Conservation (phyloP, 805 yeast species). For the Cyberlindnera veronae region DNA sequence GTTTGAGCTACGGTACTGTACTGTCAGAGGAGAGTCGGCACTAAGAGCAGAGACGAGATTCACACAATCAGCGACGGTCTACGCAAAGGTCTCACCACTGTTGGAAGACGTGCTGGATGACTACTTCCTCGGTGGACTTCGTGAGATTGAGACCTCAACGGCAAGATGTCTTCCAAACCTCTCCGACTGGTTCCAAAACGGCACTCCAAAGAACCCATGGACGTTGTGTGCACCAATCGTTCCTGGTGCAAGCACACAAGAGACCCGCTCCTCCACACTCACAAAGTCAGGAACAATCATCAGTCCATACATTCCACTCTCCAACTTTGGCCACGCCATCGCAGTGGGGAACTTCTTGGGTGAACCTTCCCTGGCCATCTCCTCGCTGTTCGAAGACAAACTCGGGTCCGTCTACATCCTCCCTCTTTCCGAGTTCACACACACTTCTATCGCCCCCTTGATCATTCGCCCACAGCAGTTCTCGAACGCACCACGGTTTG, state of each 20-base stretch:
- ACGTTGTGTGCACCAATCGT: conserved; percentile 31
- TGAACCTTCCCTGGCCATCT: conserved; percentile 43
- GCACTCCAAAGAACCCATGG: conserved; percentile 31
- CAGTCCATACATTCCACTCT: conserved; percentile 25
- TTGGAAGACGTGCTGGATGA: conserved; percentile 39
- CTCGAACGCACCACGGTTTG: conserved; percentile 38
- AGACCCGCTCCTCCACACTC: too few species aligned
- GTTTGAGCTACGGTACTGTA: conserved; percentile 43
- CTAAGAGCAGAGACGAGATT: conserved; percentile 41
- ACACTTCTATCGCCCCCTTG: not conserved
- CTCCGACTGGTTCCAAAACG: conserved; percentile 39
- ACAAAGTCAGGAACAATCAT: conserved; percentile 12
- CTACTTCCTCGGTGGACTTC: conserved; percentile 51
- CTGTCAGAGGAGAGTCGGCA: conserved; percentile 53
- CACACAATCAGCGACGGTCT: conserved; percentile 3
- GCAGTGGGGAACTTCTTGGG: conserved; percentile 39
- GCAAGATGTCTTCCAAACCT: conserved; percentile 37
- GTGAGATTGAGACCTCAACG: conserved; percentile 41
- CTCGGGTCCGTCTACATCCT: conserved; percentile 44
- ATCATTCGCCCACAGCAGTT: conserved; percentile 6
- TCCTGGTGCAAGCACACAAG: not conserved
- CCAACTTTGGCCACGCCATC: conserved; percentile 46
- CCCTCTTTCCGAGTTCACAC: conserved; percentile 33
- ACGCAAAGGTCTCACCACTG: conserved; percentile 38
- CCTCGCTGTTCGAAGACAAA: conserved; percentile 45